Conservation (phyloP, 1,284 basidiomycete species). For the Vanrija sp. region DNA sequence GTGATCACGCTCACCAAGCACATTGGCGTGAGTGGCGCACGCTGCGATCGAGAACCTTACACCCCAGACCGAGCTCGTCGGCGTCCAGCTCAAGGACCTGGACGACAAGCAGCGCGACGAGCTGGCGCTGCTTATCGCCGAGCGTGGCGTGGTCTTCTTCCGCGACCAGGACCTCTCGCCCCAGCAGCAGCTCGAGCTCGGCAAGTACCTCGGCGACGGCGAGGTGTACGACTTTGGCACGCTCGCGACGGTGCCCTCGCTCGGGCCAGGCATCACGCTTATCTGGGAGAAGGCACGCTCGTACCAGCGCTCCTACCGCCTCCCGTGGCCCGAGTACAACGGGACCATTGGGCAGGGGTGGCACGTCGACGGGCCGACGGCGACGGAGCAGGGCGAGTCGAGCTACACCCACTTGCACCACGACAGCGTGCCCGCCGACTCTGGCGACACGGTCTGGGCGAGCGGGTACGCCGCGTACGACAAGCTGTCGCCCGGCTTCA, state of each 20-base stretch:
- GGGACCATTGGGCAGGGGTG: slow-evolving; percentile 56
- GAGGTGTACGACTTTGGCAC: slow-evolving; percentile 61
- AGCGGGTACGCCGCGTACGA: slow-evolving; percentile 54
- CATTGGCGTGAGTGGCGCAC: slow-evolving; percentile 28
- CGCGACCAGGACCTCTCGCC: slow-evolving; percentile 35
- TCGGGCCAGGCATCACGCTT: slow-evolving; percentile 13
- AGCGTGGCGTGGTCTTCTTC: slow-evolving; percentile 34
- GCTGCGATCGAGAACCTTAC: neutral
- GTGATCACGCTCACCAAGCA: slow-evolving; percentile 28
- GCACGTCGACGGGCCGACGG: slow-evolving; percentile 59
- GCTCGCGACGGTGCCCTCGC: slow-evolving; percentile 48
- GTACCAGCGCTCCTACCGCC: neutral
- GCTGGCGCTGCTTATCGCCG: slow-evolving; percentile 35
- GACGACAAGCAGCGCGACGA: slow-evolving; percentile 38
- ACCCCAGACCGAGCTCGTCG: slow-evolving; percentile 31
- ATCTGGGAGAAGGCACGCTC: slow-evolving; percentile 21
- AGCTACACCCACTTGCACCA: slow-evolving; percentile 56
- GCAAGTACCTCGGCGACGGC: slow-evolving; percentile 34
- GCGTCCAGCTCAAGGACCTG: slow-evolving; percentile 32
- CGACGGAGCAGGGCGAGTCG: slow-evolving; percentile 64
- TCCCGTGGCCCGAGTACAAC: slow-evolving; percentile 12
- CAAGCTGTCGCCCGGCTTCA: slow-evolving; percentile 28
- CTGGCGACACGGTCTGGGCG: slow-evolving; percentile 30
- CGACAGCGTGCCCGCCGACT: slow-evolving; percentile 48
- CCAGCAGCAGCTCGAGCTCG: slow-evolving; percentile 25